Evolutionary conservation across 1,284 basidiomycete genomes (phyloP).

Genomic region (Cryptococcus sp.): DNA sequence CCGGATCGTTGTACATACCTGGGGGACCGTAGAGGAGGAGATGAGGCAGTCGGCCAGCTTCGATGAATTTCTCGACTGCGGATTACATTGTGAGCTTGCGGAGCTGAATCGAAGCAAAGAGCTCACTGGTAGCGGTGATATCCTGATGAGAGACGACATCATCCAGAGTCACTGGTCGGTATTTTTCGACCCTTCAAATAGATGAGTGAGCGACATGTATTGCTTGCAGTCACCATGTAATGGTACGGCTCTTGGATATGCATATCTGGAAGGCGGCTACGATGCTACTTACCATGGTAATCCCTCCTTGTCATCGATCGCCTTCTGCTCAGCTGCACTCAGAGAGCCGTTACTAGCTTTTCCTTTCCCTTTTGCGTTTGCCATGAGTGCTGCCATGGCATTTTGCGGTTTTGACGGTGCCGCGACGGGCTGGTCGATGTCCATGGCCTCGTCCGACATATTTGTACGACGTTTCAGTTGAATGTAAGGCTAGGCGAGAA

Average conservation of each 20-base stretch:
- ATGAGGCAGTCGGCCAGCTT: slow-evolving; percentile 91
- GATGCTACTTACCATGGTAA: slow-evolving; percentile 48
- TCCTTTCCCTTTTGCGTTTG: slow-evolving; percentile 44
- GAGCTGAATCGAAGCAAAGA: neutral
- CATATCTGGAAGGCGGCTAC: neutral
- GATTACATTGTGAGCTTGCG: slow-evolving; percentile 9
- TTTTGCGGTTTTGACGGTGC: slow-evolving; percentile 28
- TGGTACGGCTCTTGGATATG: too few species aligned
- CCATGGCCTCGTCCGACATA: slow-evolving; percentile 20
- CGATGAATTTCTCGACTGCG: slow-evolving; percentile 94
- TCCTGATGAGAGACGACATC: slow-evolving; percentile 95
- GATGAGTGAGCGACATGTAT: neutral
- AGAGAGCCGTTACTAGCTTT: slow-evolving; percentile 32
- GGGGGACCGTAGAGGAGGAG: slow-evolving; percentile 97
- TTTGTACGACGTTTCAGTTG: neutral
- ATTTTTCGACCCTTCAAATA: slow-evolving; percentile 87
- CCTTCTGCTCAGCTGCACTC: slow-evolving; percentile 26
- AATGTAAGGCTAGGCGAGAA: neutral
- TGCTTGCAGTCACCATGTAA: too few species aligned
- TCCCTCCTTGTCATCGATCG: slow-evolving; percentile 42
- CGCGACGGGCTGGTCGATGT: slow-evolving; percentile 29
- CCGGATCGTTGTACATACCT: slow-evolving; percentile 49
- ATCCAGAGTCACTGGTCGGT: slow-evolving; percentile 79
- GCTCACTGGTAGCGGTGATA: slow-evolving; percentile 85
- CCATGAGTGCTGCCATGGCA: slow-evolving; percentile 49